Evolutionary conservation across 768 basidiomycete species (phyloP).

Genomic region (Boletus subcaerulescens): DNA sequence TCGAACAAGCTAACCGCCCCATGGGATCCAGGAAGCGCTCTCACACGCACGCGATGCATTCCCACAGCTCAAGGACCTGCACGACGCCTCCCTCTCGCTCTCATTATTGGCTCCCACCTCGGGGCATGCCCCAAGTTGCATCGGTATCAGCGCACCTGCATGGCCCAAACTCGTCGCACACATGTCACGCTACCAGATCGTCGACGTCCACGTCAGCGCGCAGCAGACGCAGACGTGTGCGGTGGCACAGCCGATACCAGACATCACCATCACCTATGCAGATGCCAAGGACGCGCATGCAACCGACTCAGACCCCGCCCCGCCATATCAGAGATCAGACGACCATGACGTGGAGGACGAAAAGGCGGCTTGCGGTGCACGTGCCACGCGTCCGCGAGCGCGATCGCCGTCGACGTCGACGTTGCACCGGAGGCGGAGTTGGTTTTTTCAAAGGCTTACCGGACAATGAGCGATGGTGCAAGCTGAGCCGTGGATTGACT

Average conservation of each 20-base stretch:
- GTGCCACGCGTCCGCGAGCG: too few relatives aligned
- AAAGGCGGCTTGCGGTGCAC: conserved; percentile 8
- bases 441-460: conserved; percentile 16
- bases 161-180: conserved; percentile 44
- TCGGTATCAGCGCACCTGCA: conserved; percentile 50
- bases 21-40: conserved; percentile 43
- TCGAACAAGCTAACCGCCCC: neutral
- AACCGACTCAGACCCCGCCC: conserved; percentile 28
- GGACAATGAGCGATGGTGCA: neutral
- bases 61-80: conserved; percentile 35
- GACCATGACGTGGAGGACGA: conserved; percentile 1
- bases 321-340: conserved; percentile 33
- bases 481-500: too few relatives aligned
- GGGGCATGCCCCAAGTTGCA: conserved; percentile 33
- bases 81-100: conserved; percentile 45
- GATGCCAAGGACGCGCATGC: conserved; percentile 10
- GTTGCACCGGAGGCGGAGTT: conserved; percentile 4
- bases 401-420: neutral
- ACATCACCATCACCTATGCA: conserved; percentile 26
- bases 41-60: conserved; percentile 50
- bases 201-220: conserved; percentile 38
- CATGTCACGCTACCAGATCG: conserved; percentile 45
- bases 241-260: conserved; percentile 20
- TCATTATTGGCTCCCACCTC: conserved; percentile 32
- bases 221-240: neutral